Evolutionary conservation across 768 basidiomycete species (phyloP).

Genomic region (Rhizopogon rudus): DNA sequence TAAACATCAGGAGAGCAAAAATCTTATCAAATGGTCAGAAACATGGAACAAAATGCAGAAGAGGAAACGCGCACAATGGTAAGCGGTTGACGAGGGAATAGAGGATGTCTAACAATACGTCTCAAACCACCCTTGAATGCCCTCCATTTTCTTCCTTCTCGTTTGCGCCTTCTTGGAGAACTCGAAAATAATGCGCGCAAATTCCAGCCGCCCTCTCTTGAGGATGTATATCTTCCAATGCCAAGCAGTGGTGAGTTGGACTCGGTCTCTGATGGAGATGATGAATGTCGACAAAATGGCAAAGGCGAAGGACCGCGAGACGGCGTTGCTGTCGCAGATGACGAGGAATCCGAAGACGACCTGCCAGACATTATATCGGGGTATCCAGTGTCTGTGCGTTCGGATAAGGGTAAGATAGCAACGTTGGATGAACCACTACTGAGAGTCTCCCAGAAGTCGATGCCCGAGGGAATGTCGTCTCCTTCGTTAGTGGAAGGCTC

Average conservation of each 20-base stretch:
- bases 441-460: constrained; percentile 37
- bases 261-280: constrained; percentile 59
- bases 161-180: constrained; percentile 47
- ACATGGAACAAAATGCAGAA: background rate
- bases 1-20: constrained; percentile 69
- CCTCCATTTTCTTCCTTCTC: constrained; percentile 43
- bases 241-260: constrained; percentile 41
- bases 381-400: constrained; percentile 15
- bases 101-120: constrained; percentile 60
- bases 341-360: constrained; percentile 23
- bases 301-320: constrained; percentile 63
- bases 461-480: constrained; percentile 42
- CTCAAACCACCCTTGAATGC: constrained; percentile 50
- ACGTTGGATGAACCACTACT: constrained; percentile 10
- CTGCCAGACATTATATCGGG: constrained; percentile 17
- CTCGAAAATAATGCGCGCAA: constrained; percentile 48
- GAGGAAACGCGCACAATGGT: constrained; percentile 58
- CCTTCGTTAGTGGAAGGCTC: constrained; percentile 21
- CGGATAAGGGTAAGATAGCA: constrained; percentile 1
- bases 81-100: constrained; percentile 75
- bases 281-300: constrained; percentile 47
- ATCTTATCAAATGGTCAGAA: constrained; percentile 39
- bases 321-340: constrained; percentile 47
- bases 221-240: constrained; percentile 25
- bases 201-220: constrained; percentile 41